These are phyloP conservation scores for Puccinia hordei DNA, from an alignment of 1,284 basidiomycete genomes.

Conservation along the genomic window DNA sequence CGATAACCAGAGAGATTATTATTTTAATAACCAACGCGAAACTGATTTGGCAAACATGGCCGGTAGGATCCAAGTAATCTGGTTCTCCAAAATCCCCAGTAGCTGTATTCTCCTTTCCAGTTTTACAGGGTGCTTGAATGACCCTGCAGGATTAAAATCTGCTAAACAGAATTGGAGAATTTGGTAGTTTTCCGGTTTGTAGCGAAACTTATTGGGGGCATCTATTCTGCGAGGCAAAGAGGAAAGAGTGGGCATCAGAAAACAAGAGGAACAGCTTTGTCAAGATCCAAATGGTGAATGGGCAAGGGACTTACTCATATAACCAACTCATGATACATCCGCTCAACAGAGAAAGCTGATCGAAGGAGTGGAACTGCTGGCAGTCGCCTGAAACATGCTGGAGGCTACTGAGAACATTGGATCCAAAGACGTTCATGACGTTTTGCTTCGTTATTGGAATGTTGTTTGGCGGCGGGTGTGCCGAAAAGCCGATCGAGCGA, in stretches of 20 bases:
- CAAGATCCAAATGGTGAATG: background rate
- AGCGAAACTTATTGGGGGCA: slow-evolving; percentile 37
- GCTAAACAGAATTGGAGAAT: slow-evolving; percentile 25
- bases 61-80: background rate
- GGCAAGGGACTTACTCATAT: slow-evolving; percentile 19
- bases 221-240: slow-evolving; percentile 2
- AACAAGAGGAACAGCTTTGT: background rate
- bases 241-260: background rate
- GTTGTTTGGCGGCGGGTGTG: background rate
- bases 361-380: background rate
- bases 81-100: background rate
- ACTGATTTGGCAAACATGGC: slow-evolving; percentile 4
- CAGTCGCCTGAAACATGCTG: background rate
- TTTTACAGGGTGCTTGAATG: background rate
- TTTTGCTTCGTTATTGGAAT: slow-evolving; percentile 33
- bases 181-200: slow-evolving; percentile 48
- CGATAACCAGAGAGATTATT: background rate
- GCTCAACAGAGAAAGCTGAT: background rate
- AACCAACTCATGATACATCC: slow-evolving; percentile 35
- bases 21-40: slow-evolving; percentile 8
- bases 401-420: slow-evolving; percentile 8
- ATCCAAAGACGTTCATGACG: slow-evolving; percentile 34
- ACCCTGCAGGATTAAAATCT: slow-evolving; percentile 19
- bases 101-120: background rate
- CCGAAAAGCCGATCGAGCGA: background rate